These are phyloP conservation scores for Calendula officinalis DNA, from an alignment of 129 eudicot species.

Conservation along the genomic window DNA sequence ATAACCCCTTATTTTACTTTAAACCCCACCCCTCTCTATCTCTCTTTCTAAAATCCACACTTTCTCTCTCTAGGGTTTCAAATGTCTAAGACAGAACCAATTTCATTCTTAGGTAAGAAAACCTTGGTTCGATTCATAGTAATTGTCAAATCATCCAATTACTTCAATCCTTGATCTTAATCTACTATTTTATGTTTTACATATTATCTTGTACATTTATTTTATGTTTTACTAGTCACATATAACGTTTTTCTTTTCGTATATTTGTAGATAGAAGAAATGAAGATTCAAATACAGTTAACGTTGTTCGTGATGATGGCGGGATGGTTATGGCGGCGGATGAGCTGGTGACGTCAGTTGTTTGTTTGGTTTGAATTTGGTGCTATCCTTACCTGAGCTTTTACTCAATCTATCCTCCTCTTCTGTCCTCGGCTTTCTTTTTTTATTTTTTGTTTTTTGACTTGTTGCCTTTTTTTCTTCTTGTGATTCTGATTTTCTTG, in stretches of 20 bases:
- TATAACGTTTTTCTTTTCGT: neutral
- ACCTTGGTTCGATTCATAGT: no score
- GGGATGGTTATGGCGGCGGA: neutral
- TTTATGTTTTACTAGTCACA: no score
- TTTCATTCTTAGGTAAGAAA: no score
- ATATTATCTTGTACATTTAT: no score
- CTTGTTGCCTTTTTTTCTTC: slow-evolving; percentile 62
- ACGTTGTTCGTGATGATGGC: neutral
- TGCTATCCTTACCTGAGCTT: slow-evolving; percentile 95
- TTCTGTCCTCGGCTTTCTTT: neutral
- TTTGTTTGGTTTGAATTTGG: slow-evolving; percentile 32
- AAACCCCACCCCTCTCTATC: no score
- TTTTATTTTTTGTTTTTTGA: slow-evolving; percentile 36
- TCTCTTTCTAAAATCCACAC: no score
- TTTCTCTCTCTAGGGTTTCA: no score
- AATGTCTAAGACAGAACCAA: no score
- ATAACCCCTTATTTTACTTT: no score
- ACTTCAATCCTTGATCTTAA: no score
- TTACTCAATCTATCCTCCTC: slow-evolving; percentile 18
- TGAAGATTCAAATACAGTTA: neutral
- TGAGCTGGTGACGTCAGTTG: neutral
- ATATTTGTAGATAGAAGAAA: slow-evolving; percentile 3
- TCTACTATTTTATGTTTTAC: no score
- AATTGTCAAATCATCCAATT: no score
- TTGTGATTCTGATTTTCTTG: slow-evolving; percentile 46